Conservation (phyloP, 2,329 filamentous ascomycete species). For the Ambrosiella xylebori region DNA sequence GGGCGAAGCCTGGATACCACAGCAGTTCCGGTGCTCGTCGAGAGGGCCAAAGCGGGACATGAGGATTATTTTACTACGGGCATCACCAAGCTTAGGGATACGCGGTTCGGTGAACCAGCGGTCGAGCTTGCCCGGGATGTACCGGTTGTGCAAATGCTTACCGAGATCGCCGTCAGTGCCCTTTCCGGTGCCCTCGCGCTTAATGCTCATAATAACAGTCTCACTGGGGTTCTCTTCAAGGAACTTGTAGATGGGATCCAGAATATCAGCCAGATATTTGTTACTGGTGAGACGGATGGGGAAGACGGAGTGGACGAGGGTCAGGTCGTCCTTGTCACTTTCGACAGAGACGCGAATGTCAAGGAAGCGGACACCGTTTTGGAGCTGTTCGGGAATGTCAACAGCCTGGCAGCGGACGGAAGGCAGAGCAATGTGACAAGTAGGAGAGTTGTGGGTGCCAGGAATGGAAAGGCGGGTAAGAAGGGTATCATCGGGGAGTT, state of each 20-base stretch:
- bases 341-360: constrained; percentile 59
- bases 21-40: constrained; percentile 29
- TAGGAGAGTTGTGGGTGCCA: constrained; percentile 89
- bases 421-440: constrained; percentile 66
- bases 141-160: constrained; percentile 54
- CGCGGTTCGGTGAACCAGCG: constrained; percentile 65
- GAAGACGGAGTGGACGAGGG: constrained; percentile 80
- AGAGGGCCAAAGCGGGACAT: constrained; percentile 62
- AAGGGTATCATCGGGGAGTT: constrained; percentile 52
- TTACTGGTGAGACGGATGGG: constrained; percentile 68
- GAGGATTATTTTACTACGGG: constrained; percentile 67
- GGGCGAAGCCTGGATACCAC: constrained; percentile 41
- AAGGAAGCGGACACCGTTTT: constrained; percentile 84
- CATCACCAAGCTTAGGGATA: constrained; percentile 63
- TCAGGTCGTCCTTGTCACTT: constrained; percentile 44
- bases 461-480: constrained; percentile 75
- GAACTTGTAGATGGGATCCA: constrained; percentile 56
- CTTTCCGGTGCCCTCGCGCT: constrained; percentile 74
- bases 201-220: constrained; percentile 70
- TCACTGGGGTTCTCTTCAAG: constrained; percentile 63
- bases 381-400: constrained; percentile 56
- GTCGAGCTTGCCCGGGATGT: constrained; percentile 37
- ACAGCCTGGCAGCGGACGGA: constrained; percentile 88
- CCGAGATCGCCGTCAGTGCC: constrained; percentile 65
- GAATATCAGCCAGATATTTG: constrained; percentile 60